A percentile compares a stretch with the other conserved stretches of the same genome.
These are phyloP conservation scores for Neckera pumila DNA, from an alignment of 225 moss, liverwort and hornwort species.

Conservation along the genomic window DNA sequence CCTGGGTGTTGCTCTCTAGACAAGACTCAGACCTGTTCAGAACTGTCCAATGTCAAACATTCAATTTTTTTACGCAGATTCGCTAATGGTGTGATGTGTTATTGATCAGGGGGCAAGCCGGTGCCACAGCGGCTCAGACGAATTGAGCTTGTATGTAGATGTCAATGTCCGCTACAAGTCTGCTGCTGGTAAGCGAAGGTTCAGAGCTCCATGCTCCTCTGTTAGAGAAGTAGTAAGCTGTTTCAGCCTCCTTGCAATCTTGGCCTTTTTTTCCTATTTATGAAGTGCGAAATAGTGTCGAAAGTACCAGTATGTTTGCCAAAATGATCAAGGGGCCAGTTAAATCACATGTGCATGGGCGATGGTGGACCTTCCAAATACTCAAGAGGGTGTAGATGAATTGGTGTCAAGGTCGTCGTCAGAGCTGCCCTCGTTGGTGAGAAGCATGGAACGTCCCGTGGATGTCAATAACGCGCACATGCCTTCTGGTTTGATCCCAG, in stretches of 20 bases:
- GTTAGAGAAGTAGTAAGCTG: background rate
- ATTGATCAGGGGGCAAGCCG: conserved; percentile 19
- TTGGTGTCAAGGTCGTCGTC: background rate
- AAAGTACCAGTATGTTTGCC: background rate
- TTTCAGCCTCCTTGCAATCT: background rate
- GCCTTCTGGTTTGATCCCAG: conserved; percentile 1
- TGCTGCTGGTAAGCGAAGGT: conserved; percentile 2
- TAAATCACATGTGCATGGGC: conserved; percentile 2
- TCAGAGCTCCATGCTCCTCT: background rate
- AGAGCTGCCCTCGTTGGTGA: conserved; percentile 14
- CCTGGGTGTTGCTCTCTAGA: background rate
- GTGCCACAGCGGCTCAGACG: conserved; percentile 1
- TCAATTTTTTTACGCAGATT: background rate
- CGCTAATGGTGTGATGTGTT: background rate
- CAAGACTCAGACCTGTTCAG: background rate
- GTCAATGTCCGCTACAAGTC: conserved; percentile 5
- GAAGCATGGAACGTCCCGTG: conserved; percentile 6
- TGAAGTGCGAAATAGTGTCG: background rate
- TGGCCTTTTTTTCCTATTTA: background rate
- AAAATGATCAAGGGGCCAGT: background rate
- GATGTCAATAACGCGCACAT: background rate
- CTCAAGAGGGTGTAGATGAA: background rate
- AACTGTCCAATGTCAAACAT: background rate
- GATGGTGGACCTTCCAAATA: conserved; percentile 12
- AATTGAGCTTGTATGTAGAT: conserved; percentile 11